These are phyloP conservation scores for Ramularia endophylla DNA, from an alignment of 2,329 filamentous ascomycete genomes.

Conservation along the genomic window DNA sequence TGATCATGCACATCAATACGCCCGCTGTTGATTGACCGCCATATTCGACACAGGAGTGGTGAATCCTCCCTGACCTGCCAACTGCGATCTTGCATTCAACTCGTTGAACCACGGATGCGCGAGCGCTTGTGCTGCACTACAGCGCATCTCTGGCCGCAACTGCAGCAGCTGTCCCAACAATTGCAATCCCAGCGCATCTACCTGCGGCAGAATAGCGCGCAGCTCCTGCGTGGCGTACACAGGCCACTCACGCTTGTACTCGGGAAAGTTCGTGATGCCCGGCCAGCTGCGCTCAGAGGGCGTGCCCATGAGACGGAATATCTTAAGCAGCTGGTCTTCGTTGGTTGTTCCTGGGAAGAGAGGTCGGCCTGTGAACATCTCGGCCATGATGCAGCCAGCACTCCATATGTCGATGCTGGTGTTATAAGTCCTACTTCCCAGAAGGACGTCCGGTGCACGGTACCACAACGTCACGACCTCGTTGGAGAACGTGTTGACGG, in stretches of 20 bases:
- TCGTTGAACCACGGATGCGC: conserved; percentile 91
- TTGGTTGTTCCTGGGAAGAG: conserved; percentile 97
- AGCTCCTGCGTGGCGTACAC: conserved; percentile 92
- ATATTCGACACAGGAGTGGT: conserved; percentile 16
- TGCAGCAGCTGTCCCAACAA: conserved; percentile 88
- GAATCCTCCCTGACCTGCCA: conserved; percentile 19
- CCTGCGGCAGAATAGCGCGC: conserved; percentile 77
- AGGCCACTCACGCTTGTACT: conserved; percentile 94
- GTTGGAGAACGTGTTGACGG: conserved; percentile 85
- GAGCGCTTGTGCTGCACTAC: conserved; percentile 80
- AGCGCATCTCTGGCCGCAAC: conserved; percentile 81
- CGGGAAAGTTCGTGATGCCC: conserved; percentile 89
- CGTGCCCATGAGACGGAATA: conserved; percentile 98
- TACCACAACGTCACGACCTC: conserved; percentile 96
- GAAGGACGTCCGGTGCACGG: conserved; percentile 80
- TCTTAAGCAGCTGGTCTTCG: conserved; percentile 93
- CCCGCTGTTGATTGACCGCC: conserved; percentile 19
- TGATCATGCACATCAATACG: conserved; percentile 13
- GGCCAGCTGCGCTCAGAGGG: conserved; percentile 95
- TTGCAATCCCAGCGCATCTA: conserved; percentile 82
- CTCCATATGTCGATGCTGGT: conserved; percentile 97
- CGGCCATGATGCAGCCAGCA: conserved; percentile 87
- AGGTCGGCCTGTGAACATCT: conserved; percentile 78
- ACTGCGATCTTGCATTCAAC: conserved; percentile 39
- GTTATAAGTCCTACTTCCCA: conserved; percentile 86